Evolutionary conservation across 1,284 basidiomycete genomes (phyloP).

Genomic region (Earliella scabrosa): DNA sequence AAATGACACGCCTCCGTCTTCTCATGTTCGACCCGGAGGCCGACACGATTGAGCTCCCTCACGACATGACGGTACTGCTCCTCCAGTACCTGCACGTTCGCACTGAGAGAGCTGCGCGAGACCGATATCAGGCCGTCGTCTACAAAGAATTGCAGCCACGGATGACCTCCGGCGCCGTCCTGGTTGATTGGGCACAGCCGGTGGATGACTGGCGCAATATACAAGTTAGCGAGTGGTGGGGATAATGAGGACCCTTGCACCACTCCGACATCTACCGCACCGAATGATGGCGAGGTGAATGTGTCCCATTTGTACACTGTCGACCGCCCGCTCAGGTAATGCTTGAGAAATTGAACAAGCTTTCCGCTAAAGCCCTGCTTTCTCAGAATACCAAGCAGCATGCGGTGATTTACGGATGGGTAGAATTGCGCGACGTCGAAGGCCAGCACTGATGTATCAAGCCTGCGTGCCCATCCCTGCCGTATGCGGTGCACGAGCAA

Average conservation of each 20-base stretch:
- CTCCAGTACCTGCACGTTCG: not conserved
- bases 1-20: no score
- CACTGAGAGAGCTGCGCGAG: not conserved
- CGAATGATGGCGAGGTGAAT: not conserved
- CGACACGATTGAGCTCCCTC: no score
- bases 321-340: no score
- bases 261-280: not conserved
- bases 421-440: no score
- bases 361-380: not conserved
- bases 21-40: no score
- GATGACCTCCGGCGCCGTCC: not conserved
- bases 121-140: not conserved
- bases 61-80: not conserved
- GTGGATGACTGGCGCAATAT: conserved; percentile 1
- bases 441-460: no score
- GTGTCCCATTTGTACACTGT: not conserved
- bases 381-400: not conserved
- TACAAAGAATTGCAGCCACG: conserved; percentile 1
- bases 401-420: no score
- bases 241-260: not conserved
- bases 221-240: not conserved
- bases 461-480: not conserved
- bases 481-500: not conserved
- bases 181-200: not conserved
- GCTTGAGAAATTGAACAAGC: not conserved